phyloP scores from a whole-genome alignment of 768 basidiomycete species.

The Hygrocybe coccinea region DNA sequence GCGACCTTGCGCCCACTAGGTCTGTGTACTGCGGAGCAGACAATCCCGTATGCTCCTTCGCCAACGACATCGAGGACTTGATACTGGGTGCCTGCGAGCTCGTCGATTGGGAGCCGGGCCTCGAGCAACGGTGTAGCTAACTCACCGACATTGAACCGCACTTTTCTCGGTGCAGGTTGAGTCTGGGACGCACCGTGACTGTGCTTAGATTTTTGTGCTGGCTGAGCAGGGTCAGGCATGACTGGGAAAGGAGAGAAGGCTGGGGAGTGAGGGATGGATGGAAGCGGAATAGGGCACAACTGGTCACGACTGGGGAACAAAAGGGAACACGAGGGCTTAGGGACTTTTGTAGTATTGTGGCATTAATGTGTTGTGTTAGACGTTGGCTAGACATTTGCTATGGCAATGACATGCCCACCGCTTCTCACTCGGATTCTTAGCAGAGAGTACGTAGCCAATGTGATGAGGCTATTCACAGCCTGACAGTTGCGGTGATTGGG shows the following conservation, averaged over 20 bases:
- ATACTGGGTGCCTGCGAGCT: constrained; percentile 61
- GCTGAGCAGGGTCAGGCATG: constrained; percentile 27
- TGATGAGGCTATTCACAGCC: too few relatives aligned
- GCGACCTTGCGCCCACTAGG: constrained; percentile 89
- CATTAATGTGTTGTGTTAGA: too few relatives aligned
- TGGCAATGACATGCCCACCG: too few relatives aligned
- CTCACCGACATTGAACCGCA: constrained; percentile 82
- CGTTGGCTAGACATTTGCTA: too few relatives aligned
- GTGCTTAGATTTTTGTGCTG: constrained; percentile 36
- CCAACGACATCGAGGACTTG: constrained; percentile 84
- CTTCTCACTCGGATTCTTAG: too few relatives aligned
- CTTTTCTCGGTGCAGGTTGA: constrained; percentile 67
- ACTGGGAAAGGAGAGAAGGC: constrained; percentile 11
- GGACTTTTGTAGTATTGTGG: too few relatives aligned
- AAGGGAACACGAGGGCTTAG: too few relatives aligned
- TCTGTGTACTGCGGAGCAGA: constrained; percentile 86
- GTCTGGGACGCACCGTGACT: constrained; percentile 39
- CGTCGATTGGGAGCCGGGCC: not conserved
- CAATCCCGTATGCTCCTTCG: constrained; percentile 92
- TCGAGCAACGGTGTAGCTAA: not conserved
- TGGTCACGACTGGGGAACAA: too few relatives aligned
- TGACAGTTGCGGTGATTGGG: too few relatives aligned
- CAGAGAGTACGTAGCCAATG: too few relatives aligned
- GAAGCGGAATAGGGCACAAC: too few relatives aligned
- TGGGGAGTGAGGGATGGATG: constrained; percentile 6